phyloP scores from a whole-genome alignment of 768 basidiomycete genomes.

The Serendipita sp. region DNA sequence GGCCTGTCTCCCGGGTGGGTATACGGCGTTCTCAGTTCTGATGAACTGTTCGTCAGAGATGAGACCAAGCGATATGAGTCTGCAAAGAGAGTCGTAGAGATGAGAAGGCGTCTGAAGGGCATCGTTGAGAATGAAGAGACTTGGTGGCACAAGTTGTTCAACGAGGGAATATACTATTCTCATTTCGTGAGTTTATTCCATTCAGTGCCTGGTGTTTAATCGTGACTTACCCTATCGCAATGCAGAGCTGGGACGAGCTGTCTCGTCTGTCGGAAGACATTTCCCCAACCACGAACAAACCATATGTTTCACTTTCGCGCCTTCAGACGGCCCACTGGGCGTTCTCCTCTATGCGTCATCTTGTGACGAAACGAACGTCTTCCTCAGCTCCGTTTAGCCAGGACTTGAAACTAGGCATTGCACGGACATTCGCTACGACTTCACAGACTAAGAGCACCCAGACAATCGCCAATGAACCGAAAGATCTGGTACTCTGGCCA shows the following conservation, averaged over 20 bases:
- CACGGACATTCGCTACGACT: too few species aligned
- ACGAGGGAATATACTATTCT: conserved; percentile 62
- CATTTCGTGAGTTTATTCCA: conserved; percentile 49
- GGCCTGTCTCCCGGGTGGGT: conserved; percentile 64
- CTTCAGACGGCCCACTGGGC: conserved; percentile 72
- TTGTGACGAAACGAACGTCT: too few species aligned
- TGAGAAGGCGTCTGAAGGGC: conserved; percentile 41
- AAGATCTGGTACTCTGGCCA: neutral
- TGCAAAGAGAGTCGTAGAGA: conserved; percentile 57
- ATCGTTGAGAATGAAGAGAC: conserved; percentile 42
- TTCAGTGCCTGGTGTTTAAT: conserved; percentile 1
- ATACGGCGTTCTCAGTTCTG: conserved; percentile 54
- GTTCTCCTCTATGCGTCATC: conserved; percentile 38
- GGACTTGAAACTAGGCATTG: too few species aligned
- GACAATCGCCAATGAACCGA: neutral
- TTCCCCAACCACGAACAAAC: conserved; percentile 50
- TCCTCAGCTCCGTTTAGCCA: too few species aligned
- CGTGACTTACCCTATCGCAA: conserved; percentile 3
- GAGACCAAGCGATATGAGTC: conserved; percentile 71
- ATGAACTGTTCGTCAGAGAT: conserved; percentile 60
- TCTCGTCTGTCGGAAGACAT: conserved; percentile 56
- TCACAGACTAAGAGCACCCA: neutral
- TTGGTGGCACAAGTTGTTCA: conserved; percentile 56
- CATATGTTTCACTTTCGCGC: conserved; percentile 49
- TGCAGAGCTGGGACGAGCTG: conserved; percentile 66